Percentiles rank a stretch among this genome's conserved stretches.
Conservation (phyloP, 2,329 filamentous ascomycete species). For the Calonectria honghensis region DNA sequence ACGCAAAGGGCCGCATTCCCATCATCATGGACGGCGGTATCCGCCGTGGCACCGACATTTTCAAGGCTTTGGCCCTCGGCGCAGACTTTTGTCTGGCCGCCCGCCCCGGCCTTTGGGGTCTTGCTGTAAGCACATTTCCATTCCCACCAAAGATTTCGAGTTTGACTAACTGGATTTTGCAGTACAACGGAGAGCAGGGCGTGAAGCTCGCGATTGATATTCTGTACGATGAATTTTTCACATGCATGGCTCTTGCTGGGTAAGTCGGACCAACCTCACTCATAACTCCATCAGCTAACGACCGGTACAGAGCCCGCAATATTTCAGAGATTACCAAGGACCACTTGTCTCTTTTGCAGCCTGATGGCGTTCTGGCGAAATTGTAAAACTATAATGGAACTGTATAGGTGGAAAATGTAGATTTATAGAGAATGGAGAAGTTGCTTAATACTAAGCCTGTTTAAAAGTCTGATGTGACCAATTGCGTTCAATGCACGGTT, state of each 20-base stretch:
- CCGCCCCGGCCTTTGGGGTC: constrained; percentile 40
- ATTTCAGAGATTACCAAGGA: constrained; percentile 40
- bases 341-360: constrained; percentile 38
- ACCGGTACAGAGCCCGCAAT: constrained; percentile 14
- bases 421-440: background rate
- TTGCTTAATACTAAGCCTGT: background rate
- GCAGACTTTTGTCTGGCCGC: constrained; percentile 50
- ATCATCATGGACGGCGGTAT: constrained; percentile 60
- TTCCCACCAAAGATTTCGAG: fast-evolving
- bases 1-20: constrained; percentile 51
- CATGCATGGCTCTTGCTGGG: constrained; percentile 40
- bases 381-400: constrained; percentile 23
- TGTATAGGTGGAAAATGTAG: constrained; percentile 9
- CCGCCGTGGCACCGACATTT: constrained; percentile 59
- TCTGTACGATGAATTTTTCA: constrained; percentile 40
- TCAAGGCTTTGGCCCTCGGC: constrained; percentile 60
- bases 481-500: background rate
- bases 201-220: constrained; percentile 40
- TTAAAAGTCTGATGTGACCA: background rate
- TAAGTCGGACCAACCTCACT: background rate
- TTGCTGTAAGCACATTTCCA: constrained; percentile 32
- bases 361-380: constrained; percentile 37
- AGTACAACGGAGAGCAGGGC: constrained; percentile 41
- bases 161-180: background rate
- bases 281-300: background rate